Conservation (phyloP, 768 basidiomycete genomes). For the Kwoniella mangroviensis region DNA sequence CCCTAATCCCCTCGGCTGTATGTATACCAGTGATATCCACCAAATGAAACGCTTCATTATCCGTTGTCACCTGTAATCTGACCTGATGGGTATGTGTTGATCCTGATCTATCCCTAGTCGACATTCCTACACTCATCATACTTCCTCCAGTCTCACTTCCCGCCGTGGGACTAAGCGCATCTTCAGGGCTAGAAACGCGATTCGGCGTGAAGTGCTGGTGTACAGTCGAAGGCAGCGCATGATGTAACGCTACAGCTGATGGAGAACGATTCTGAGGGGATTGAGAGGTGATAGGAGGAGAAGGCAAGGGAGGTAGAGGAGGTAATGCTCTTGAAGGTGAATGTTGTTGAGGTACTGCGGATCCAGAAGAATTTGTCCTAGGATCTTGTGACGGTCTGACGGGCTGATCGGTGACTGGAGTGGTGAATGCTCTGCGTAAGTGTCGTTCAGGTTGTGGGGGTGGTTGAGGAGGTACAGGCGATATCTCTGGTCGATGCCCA, state of each 20-base stretch:
- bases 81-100: slow-evolving; percentile 36
- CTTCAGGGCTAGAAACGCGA: slow-evolving; percentile 38
- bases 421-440: slow-evolving; percentile 43
- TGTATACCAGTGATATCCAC: slow-evolving; percentile 55
- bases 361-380: slow-evolving; percentile 26
- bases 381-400: slow-evolving; percentile 26
- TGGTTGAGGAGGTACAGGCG: slow-evolving; percentile 39
- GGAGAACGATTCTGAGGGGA: slow-evolving; percentile 26
- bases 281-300: slow-evolving; percentile 21
- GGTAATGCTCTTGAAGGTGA: slow-evolving; percentile 42
- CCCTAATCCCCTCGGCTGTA: slow-evolving; percentile 53
- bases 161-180: slow-evolving; percentile 30
- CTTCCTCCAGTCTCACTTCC: slow-evolving; percentile 34
- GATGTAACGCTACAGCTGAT: slow-evolving; percentile 3
- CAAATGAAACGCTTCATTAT: slow-evolving; percentile 55
- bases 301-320: slow-evolving; percentile 43
- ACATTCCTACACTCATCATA: slow-evolving; percentile 29
- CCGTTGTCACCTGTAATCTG: slow-evolving; percentile 51
- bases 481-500: slow-evolving; percentile 12
- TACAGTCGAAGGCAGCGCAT: slow-evolving; percentile 16
- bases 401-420: slow-evolving; percentile 27
- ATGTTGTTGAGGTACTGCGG: slow-evolving; percentile 22
- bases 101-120: slow-evolving; percentile 36
- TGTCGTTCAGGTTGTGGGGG: slow-evolving; percentile 53
- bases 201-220: slow-evolving; percentile 20